A percentile compares a stretch with the other conserved stretches of the same genome.
Conservation (phyloP, 2,329 filamentous ascomycete species). For the Xylaria digitata region DNA sequence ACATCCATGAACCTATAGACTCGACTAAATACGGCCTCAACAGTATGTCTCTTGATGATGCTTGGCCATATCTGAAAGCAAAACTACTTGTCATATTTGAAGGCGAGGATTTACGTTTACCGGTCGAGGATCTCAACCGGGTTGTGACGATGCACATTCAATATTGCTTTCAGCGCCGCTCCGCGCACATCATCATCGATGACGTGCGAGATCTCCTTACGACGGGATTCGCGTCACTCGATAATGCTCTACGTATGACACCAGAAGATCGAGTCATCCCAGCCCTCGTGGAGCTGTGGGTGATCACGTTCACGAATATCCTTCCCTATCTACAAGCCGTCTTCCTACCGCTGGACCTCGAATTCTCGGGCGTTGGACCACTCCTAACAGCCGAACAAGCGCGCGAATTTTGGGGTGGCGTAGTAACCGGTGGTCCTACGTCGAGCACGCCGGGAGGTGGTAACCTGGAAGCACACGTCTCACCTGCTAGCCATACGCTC, state of each 20-base stretch:
- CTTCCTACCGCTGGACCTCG: conserved; percentile 90
- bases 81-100: conserved; percentile 83
- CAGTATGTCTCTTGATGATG: conserved; percentile 80
- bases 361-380: conserved; percentile 86
- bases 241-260: conserved; percentile 81
- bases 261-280: conserved; percentile 91
- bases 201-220: conserved; percentile 79
- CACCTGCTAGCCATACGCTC: conserved; percentile 66
- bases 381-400: conserved; percentile 83
- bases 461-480: conserved; percentile 58
- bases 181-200: conserved; percentile 77
- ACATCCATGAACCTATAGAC: conserved; percentile 64
- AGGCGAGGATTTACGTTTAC: conserved; percentile 81
- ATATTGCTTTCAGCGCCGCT: conserved; percentile 78
- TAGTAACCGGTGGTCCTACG: conserved; percentile 59
- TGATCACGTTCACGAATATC: conserved; percentile 89
- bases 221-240: conserved; percentile 87
- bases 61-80: conserved; percentile 83
- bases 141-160: conserved; percentile 83
- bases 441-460: conserved; percentile 40
- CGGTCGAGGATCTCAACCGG: conserved; percentile 85
- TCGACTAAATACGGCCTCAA: conserved; percentile 71
- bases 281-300: conserved; percentile 91
- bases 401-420: conserved; percentile 88
- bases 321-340: conserved; percentile 95